A percentile compares a stretch with the other conserved stretches of the same genome.
Conservation (phyloP, 2,329 filamentous ascomycete species). For the Calonectria multiphialidica region DNA sequence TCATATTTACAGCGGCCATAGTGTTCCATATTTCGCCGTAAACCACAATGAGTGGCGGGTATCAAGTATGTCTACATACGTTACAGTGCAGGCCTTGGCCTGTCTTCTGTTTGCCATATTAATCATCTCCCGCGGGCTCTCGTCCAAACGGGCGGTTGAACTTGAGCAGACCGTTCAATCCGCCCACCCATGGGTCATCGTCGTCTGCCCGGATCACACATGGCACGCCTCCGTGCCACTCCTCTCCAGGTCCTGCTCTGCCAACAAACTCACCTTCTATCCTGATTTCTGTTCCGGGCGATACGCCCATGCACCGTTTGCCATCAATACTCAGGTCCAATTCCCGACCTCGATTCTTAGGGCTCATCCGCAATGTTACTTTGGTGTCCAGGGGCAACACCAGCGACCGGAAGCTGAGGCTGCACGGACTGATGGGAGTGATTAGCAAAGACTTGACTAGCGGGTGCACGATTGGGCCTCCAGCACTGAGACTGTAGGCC, state of each 20-base stretch:
- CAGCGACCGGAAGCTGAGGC: constrained; percentile 90
- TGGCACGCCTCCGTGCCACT: constrained; percentile 85
- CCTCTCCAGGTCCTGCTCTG: constrained; percentile 51
- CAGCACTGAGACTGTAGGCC: constrained; percentile 93
- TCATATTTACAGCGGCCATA: neutral
- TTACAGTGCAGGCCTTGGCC: neutral
- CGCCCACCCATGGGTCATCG: constrained; percentile 97
- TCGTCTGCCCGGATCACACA: constrained; percentile 84
- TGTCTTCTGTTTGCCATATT: constrained; percentile 34
- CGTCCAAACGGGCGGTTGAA: constrained; percentile 96
- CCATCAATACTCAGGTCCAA: constrained; percentile 86
- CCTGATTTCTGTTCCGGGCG: constrained; percentile 84
- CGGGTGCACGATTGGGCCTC: constrained; percentile 94
- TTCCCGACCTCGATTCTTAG: constrained; percentile 81
- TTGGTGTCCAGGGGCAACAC: constrained; percentile 89
- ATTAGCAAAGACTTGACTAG: constrained; percentile 89
- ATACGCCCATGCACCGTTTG: constrained; percentile 74
- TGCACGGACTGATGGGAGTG: constrained; percentile 94
- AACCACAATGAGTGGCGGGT: constrained; percentile 11
- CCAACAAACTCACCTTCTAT: constrained; percentile 89
- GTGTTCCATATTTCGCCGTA: neutral
- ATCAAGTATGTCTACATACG: constrained; percentile 15
- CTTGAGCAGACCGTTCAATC: constrained; percentile 91
- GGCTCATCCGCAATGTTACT: constrained; percentile 84
- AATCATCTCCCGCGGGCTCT: constrained; percentile 48